Evolutionary conservation across 2,329 filamentous ascomycete species (phyloP).

Genomic region (Fusarium xylarioides): DNA sequence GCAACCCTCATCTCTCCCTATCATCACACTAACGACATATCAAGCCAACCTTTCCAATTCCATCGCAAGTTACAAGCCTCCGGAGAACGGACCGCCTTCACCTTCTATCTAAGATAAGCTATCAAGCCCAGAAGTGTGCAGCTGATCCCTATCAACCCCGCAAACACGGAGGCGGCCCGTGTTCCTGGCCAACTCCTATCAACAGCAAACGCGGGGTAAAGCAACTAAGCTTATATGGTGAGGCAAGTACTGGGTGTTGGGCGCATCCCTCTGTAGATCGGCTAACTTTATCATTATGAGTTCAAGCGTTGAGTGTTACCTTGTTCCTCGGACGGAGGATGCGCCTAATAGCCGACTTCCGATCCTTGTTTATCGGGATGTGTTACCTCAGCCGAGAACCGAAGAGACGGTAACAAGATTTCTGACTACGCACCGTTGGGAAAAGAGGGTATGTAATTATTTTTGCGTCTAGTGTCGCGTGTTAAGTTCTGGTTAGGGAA

Average conservation of each 20-base stretch:
- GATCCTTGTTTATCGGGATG: not conserved
- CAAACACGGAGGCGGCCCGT: conserved; percentile 1
- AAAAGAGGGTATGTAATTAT: not conserved
- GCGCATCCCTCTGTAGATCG: accelerated
- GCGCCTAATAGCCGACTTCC: not conserved
- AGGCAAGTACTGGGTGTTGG: accelerated
- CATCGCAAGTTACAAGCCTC: not conserved
- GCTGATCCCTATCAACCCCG: not conserved
- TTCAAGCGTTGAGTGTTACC: not conserved
- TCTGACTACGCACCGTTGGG: not conserved
- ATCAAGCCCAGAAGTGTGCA: not conserved
- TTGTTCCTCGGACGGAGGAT: not conserved
- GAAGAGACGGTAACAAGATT: not conserved
- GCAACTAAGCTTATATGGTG: not conserved
- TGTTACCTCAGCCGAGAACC: not conserved
- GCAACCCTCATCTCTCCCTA: not conserved
- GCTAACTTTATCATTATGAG: not conserved
- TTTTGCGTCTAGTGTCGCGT: not conserved
- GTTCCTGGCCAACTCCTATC: not conserved
- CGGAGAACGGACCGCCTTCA: not conserved
- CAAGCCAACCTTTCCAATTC: not conserved
- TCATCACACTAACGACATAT: not conserved
- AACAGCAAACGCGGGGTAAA: not conserved
- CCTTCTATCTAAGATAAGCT: not conserved
- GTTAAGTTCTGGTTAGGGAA: not conserved